Conservation (phyloP, 2,329 filamentous ascomycete species). For the Alternaria sp. region DNA sequence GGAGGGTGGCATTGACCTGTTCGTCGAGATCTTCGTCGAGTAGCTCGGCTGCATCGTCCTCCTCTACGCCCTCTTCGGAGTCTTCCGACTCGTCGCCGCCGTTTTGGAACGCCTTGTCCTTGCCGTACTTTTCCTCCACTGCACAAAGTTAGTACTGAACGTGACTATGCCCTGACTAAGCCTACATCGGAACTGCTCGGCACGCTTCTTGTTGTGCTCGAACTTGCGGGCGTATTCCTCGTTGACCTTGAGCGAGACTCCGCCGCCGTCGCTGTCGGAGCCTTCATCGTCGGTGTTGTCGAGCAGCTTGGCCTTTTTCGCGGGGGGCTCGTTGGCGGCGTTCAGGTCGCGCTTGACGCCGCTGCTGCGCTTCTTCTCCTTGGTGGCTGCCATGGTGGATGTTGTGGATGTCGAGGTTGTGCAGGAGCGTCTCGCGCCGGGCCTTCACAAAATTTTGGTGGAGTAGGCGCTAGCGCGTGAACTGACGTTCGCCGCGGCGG, state of each 20-base stretch:
- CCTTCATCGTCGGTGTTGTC: slow-evolving; percentile 45
- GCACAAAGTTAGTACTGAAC: slow-evolving; percentile 25
- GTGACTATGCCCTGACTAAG: slow-evolving; percentile 3
- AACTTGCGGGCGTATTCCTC: slow-evolving; percentile 87
- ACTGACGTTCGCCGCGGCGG: slow-evolving; percentile 28
- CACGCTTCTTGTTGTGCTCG: slow-evolving; percentile 96
- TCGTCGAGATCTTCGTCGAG: slow-evolving; percentile 84
- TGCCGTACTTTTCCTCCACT: slow-evolving; percentile 90
- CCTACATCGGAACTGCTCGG: slow-evolving; percentile 76
- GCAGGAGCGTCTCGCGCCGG: slow-evolving; percentile 8
- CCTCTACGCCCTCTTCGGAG: slow-evolving; percentile 69
- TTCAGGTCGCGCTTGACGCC: slow-evolving; percentile 33
- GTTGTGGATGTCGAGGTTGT: background rate
- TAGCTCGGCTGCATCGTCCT: slow-evolving; percentile 89
- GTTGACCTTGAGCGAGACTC: slow-evolving; percentile 75
- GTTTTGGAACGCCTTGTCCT: slow-evolving; percentile 46
- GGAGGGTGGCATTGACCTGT: slow-evolving; percentile 84
- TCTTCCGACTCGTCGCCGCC: slow-evolving; percentile 58
- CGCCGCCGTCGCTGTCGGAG: slow-evolving; percentile 34
- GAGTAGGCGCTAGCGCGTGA: slow-evolving; percentile 28
- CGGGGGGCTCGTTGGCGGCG: slow-evolving; percentile 30
- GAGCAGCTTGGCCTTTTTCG: slow-evolving; percentile 47
- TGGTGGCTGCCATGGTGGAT: slow-evolving; percentile 32
- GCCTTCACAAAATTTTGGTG: slow-evolving; percentile 32
- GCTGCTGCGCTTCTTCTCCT: slow-evolving; percentile 31